Conservation (phyloP, 78 protist species). For the Dictyostelium brefeldianum region DNA sequence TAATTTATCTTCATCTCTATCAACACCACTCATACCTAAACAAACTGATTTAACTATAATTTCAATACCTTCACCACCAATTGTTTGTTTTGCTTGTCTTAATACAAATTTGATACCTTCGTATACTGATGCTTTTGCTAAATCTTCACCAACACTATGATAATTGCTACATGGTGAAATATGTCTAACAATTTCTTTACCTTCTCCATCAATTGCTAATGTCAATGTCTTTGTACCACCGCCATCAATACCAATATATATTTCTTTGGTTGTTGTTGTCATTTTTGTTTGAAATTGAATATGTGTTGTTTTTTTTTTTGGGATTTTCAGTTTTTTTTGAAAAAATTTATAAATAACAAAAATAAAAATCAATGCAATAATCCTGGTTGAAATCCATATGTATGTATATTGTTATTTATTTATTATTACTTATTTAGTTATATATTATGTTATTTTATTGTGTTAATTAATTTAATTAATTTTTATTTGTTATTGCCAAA, state of each 20-base stretch:
- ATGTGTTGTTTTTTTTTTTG: not conserved
- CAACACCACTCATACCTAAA: slow-evolving; percentile 81
- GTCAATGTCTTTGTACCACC: slow-evolving; percentile 82
- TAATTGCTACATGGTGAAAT: slow-evolving; percentile 38
- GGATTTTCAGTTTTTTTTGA: not conserved
- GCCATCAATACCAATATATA: slow-evolving; percentile 80
- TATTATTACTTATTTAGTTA: too few relatives aligned
- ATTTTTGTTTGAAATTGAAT: not conserved
- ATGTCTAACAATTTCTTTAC: slow-evolving; percentile 40
- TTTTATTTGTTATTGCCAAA: slow-evolving; percentile 14
- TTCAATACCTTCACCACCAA: not conserved
- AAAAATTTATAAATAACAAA: too few relatives aligned
- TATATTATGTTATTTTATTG: too few relatives aligned
- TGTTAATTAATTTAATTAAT: too few relatives aligned
- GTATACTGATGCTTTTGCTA: slow-evolving; percentile 40
- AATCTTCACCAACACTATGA: slow-evolving; percentile 79
- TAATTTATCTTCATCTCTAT: slow-evolving; percentile 55
- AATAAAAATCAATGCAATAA: too few relatives aligned
- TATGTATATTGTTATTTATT: too few relatives aligned
- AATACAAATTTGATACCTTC: slow-evolving; percentile 41
- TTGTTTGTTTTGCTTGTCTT: not conserved
- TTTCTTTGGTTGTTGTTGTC: not conserved
- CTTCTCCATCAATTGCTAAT: slow-evolving; percentile 50
- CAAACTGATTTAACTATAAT: slow-evolving; percentile 29
- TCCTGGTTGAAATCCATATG: too few relatives aligned